Percentiles rank a stretch among this genome's conserved stretches.
phyloP scores from a whole-genome alignment of 78 protist species.

The Tieghemostelium lacteum region DNA sequence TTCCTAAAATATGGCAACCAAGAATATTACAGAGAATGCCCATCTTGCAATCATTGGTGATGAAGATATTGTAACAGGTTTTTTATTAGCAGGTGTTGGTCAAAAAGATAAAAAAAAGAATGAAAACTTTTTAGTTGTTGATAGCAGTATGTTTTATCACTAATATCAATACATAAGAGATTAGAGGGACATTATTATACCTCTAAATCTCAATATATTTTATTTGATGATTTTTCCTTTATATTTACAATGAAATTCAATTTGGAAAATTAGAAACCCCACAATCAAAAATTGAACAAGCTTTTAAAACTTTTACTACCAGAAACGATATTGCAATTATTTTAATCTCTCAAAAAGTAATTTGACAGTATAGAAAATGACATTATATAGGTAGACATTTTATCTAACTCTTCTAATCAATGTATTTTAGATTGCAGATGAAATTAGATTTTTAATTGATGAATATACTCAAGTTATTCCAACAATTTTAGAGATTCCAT shows the following conservation, averaged over 20 bases:
- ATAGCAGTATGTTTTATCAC: slow-evolving; percentile 56
- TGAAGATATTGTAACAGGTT: slow-evolving; percentile 93
- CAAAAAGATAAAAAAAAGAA: slow-evolving; percentile 68
- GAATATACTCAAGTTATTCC: slow-evolving; percentile 84
- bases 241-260: neutral
- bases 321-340: slow-evolving; percentile 88
- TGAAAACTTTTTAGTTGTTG: slow-evolving; percentile 88
- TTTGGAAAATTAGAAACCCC: slow-evolving; percentile 83
- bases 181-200: too few species aligned
- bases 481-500: slow-evolving; percentile 92
- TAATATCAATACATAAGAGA: too few species aligned
- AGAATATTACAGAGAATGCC: slow-evolving; percentile 49
- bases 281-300: slow-evolving; percentile 78
- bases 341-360: slow-evolving; percentile 89
- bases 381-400: neutral
- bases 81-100: slow-evolving; percentile 95
- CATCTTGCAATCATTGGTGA: slow-evolving; percentile 80
- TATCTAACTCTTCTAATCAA: slow-evolving; percentile 1
- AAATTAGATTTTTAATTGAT: slow-evolving; percentile 84
- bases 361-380: neutral
- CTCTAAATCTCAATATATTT: too few species aligned
- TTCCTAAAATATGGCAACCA: slow-evolving; percentile 17
- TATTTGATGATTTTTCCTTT: neutral
- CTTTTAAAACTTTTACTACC: slow-evolving; percentile 81
- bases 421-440: slow-evolving; percentile 84